phyloP scores from a whole-genome alignment of 2,329 filamentous ascomycete genomes.

The Cercospora berteroae region DNA sequence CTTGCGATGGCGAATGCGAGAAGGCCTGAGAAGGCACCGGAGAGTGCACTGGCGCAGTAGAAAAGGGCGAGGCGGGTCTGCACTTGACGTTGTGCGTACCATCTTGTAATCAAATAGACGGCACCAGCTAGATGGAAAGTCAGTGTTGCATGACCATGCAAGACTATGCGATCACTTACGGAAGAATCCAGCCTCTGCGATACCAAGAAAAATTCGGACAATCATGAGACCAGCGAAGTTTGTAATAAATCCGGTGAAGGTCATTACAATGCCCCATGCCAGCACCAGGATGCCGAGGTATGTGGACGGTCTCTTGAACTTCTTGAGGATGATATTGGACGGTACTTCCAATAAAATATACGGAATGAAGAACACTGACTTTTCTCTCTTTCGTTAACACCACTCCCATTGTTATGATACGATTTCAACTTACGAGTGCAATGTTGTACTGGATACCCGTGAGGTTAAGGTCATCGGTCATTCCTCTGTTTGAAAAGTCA shows the following conservation, averaged over 20 bases:
- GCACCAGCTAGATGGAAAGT: conserved; percentile 14
- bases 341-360: conserved; percentile 41
- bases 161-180: conserved; percentile 21
- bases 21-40: not conserved
- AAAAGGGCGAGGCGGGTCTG: not conserved
- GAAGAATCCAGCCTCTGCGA: conserved; percentile 29
- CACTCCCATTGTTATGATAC: too few relatives aligned
- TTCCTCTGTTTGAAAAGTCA: not conserved
- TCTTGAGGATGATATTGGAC: conserved; percentile 35
- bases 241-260: conserved; percentile 30
- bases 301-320: conserved; percentile 26
- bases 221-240: conserved; percentile 29
- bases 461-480: not conserved
- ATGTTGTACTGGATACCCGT: conserved; percentile 37
- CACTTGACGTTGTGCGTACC: not conserved
- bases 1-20: not conserved
- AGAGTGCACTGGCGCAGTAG: not conserved
- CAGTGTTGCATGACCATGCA: conserved; percentile 25
- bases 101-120: not conserved
- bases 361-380: conserved; percentile 37
- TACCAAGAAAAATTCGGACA: conserved; percentile 25
- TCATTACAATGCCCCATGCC: conserved; percentile 32
- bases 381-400: too few relatives aligned
- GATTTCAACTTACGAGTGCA: too few relatives aligned
- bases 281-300: conserved; percentile 32